Base-by-base conservation (phyloP, 2,329 filamentous ascomycete genomes). In the Ceratocystis destructans region DNA sequence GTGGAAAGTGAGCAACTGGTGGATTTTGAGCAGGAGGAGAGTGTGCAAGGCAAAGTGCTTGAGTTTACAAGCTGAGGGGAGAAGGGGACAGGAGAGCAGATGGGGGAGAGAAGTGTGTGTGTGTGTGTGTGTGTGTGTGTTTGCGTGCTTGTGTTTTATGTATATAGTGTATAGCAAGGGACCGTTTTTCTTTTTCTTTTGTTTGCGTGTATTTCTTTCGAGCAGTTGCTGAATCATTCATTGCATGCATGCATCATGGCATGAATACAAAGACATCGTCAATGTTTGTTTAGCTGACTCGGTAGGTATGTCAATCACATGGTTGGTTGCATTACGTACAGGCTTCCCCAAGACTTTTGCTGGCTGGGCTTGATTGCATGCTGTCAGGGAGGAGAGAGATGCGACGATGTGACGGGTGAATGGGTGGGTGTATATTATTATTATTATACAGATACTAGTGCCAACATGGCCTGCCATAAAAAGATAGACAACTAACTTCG, bases 11-110 rank as follows among this genome's bases (percentile, higher is more conserved):
- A 64, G 25, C 44, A 61, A 53, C 50, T 68, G 41, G 55, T 64
- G 7, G 64, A 66, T 61, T 48, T 41, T 68, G 31, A 50, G 37
- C 15, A 31, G 44, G 62, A 46, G 10, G n/a, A 25, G 22, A 25
- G 12, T 3, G 41, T 48, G n/a, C 12, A n/a, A 44, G 12, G 37
- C 46, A 67, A 68, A 25, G 64, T 68, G 25, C 31, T 68, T 28
- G 66, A 65, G 59, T 66, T 68, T 64, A 67, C 62, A 53, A 66
- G 59, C 15, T 66, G 53, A 66, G 46, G 37, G 6, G n/a, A 2
- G 46, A 41, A 20, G 20, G 46, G 5, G 15, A 20, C 3, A 22
- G 46, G 45, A 55, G 33, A 41, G 25, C 64, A 31, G 33, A 28
- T n/a, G 59, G 33, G 45, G 45, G 17, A 20, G 17, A 20, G 22